Evolutionary conservation across 257 asterid genomes (phyloP).

Genomic region (Voacanga thouarsii): DNA sequence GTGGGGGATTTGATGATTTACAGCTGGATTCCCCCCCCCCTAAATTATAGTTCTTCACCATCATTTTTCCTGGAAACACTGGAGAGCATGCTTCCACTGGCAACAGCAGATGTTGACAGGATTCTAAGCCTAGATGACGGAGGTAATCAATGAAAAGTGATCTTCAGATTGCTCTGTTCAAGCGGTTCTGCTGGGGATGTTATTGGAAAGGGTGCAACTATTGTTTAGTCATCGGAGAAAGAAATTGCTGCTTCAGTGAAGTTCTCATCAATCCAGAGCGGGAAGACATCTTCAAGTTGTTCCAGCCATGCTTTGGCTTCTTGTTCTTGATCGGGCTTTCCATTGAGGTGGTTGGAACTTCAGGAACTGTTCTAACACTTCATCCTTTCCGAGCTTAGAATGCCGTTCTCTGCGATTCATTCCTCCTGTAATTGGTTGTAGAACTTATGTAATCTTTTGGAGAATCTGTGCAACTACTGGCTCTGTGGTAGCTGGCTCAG

Average conservation of each 20-base stretch:
- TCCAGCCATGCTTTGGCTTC: too few species aligned
- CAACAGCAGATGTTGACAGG: conserved; percentile 36
- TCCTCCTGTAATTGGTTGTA: too few species aligned
- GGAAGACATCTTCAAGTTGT: conserved; percentile 28
- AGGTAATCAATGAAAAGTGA: conserved; percentile 31
- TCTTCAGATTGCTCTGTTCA: conserved; percentile 54
- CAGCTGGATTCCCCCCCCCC: conserved; percentile 23
- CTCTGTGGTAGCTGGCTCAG: too few species aligned
- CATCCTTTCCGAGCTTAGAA: too few species aligned
- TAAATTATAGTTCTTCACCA: conserved; percentile 12
- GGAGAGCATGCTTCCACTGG: conserved; percentile 28
- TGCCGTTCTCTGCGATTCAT: too few species aligned
- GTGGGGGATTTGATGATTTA: conserved; percentile 16
- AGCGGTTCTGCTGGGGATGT: conserved; percentile 44
- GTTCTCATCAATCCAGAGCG: conserved; percentile 56
- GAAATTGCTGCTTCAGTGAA: conserved; percentile 57
- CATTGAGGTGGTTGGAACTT: conserved; percentile 10
- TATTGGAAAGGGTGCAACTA: conserved; percentile 48
- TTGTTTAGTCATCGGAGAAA: conserved; percentile 43
- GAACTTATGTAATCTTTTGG: too few species aligned
- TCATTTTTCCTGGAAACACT: conserved; percentile 15
- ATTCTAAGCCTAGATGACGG: conserved; percentile 34
- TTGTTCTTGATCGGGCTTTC: conserved; percentile 40
- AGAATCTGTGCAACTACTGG: too few species aligned
- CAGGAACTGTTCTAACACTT: too few species aligned